These are phyloP conservation scores for Epichloe gansuensis DNA, from an alignment of 2,329 filamentous ascomycete species.

Conservation along the genomic window DNA sequence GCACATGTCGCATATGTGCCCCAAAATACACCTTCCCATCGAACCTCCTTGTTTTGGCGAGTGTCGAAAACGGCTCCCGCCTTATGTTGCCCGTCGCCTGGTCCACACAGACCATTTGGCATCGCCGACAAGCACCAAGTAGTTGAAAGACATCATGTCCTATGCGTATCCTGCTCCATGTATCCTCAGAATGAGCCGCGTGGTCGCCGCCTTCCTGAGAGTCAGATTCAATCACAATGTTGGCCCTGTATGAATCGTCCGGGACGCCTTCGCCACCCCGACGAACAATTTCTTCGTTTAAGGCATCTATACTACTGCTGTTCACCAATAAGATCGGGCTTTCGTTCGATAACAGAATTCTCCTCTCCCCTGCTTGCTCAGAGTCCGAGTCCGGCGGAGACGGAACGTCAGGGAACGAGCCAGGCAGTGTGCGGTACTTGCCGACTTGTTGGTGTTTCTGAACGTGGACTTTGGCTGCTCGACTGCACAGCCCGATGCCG, in stretches of 20 bases:
- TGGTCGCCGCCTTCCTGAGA: constrained; percentile 26
- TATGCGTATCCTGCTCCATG: constrained; percentile 57
- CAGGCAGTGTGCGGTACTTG: constrained; percentile 27
- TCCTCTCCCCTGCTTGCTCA: constrained; percentile 25
- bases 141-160: constrained; percentile 53
- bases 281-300: constrained; percentile 60
- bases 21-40: constrained; percentile 85
- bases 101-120: constrained; percentile 93
- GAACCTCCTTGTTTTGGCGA: constrained; percentile 75
- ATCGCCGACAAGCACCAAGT: constrained; percentile 73
- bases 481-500: constrained; percentile 41
- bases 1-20: constrained; percentile 54
- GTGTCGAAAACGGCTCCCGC: constrained; percentile 76
- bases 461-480: constrained; percentile 61
- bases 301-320: constrained; percentile 59
- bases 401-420: constrained; percentile 39
- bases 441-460: constrained; percentile 38
- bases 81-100: constrained; percentile 66
- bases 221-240: constrained; percentile 53
- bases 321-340: constrained; percentile 83
- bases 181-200: constrained; percentile 64
- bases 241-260: constrained; percentile 73
- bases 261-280: constrained; percentile 52
- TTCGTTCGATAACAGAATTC: constrained; percentile 80
- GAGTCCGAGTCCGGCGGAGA: constrained; percentile 46